phyloP scores from a whole-genome alignment of 139 green algal species.

The Tetratostichococcus sp. region DNA sequence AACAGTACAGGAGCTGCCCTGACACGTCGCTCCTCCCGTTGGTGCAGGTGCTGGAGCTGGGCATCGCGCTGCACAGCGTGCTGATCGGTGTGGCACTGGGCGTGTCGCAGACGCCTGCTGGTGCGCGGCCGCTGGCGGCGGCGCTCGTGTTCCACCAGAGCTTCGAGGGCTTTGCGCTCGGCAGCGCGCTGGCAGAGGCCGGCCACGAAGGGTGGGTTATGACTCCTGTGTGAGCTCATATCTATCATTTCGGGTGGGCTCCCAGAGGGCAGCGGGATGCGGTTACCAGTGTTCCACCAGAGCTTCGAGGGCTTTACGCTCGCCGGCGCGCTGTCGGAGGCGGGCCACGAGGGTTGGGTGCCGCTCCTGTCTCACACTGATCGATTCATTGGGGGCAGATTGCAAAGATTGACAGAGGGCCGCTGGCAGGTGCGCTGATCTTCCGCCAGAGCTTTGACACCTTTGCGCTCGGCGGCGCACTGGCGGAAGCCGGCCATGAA shows the following conservation, averaged over 20 bases:
- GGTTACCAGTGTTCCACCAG: no score
- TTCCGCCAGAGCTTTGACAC: conserved; percentile 35
- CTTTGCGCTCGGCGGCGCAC: conserved; percentile 3
- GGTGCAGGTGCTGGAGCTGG: conserved; percentile 22
- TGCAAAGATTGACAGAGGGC: no score
- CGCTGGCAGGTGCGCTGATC: conserved; percentile 15
- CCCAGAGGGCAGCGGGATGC: no score
- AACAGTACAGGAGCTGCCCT: not conserved
- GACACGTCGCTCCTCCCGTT: no score
- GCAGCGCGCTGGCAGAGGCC: not conserved
- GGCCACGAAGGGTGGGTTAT: not conserved
- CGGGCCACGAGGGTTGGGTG: no score
- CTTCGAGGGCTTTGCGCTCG: conserved; percentile 29
- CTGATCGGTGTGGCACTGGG: conserved; percentile 27
- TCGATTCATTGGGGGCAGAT: no score
- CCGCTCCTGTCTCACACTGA: no score
- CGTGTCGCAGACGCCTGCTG: not conserved
- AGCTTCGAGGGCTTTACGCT: no score
- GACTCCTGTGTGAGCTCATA: no score
- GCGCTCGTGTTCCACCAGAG: conserved; percentile 31
- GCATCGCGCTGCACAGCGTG: conserved; percentile 32
- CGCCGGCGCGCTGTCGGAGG: no score
- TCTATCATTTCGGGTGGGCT: no score
- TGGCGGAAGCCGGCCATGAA: not conserved
- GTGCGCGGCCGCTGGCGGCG: conserved; percentile 4